Evolutionary conservation across 1,284 basidiomycete genomes (phyloP), one percentile per base, ranked within the genome.

Genomic region (Bjerkandera adusta): DNA sequence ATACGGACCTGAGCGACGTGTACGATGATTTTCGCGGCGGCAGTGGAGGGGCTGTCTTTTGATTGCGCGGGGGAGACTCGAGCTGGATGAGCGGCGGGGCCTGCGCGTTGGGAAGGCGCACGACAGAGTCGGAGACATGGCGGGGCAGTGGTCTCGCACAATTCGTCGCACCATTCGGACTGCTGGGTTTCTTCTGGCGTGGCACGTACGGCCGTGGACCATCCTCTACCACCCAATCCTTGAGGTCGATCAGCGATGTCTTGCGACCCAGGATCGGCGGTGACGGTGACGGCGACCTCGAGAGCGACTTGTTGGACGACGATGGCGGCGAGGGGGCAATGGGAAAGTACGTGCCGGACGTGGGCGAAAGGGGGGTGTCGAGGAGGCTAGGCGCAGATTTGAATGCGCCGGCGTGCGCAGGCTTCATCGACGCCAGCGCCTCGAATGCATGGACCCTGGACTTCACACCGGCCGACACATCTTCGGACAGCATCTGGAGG

Each of bases 201-300:
- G 56, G 61, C 44, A 57, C 66, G 34, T 64, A 57, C 5, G 61
- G 56, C 25, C 56, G 46, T 54, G 44, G 72, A 5, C 77, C 79
- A 54, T 84, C 83, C 42, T 84, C 84, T 45, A 86, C 68, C 46
- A 85, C 75, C 84, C 85, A 88, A 59, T 88, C 85, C 52, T 77
- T 77, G 48, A 89, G 70, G 66, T 89, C 85, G 53, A 86, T 76
- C 45, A 85, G 67, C 27, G 86, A 87, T 1, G 79, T 70, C 56
- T 76, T 81, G 35, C 75, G 68, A 32, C 73, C 73, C 12, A 83
- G 65, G 50, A 70, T 74, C 16, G 74, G 73, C 1, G 79, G 75
- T 2, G 78, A 76, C 0, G 78, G 75, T 0, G 83, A 82, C 0
- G 72, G 69, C 10, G 75, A 72, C 30, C 56, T 59, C 0, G 53